Base-by-base conservation (phyloP, 2,329 filamentous ascomycete genomes). In the Exophiala calicioides region DNA sequence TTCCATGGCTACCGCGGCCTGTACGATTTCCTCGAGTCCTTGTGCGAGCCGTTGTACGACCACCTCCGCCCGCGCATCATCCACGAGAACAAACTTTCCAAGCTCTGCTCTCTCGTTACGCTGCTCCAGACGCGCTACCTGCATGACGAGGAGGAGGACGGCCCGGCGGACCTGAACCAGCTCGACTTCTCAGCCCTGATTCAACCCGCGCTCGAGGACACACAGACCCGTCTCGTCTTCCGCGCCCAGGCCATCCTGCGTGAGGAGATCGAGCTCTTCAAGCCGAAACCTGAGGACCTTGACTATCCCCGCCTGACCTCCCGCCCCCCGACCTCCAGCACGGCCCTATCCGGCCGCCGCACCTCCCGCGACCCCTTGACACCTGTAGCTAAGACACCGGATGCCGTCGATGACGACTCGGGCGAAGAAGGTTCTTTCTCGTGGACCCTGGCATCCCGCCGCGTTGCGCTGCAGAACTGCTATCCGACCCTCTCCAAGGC, bases 31-130 rank as follows among this genome's bases (percentile, higher is more conserved):
- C 68, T 86, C 1, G 82, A 86, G 61, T 76, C 80, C 13, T 71
- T 86, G 35, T 84, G 81, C 60, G 82, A 86, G 61, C 82, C 82
- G 2, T 69, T 86, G 20, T 85, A 84, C 58, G 82, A 86, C 57
- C 74, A 84, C 58, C 68, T 86, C 19, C 73, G 81, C 39, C 82
- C 82, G 5, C 73, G 78, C 33, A 84, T 80, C 13, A 84, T 85
- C 47, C 81, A 82, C 52, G 82, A 86, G 60, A 82, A 76, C 10
- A 80, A 84, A 53, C 73, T 86, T 19, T 69, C 84, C 40, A 84
- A 81, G 60, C 72, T 86, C 2, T 85, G 82, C 61, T 82, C 85
- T 58, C 70, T 86, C 1, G 85, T 82, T 58, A 81, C 79, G 5
- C 67, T 84, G 20, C 71, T 86, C 5, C 82, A 86, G 61, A 83